phyloP scores from a whole-genome alignment of 2,329 filamentous ascomycete species.

The Cladosporium sp. region DNA sequence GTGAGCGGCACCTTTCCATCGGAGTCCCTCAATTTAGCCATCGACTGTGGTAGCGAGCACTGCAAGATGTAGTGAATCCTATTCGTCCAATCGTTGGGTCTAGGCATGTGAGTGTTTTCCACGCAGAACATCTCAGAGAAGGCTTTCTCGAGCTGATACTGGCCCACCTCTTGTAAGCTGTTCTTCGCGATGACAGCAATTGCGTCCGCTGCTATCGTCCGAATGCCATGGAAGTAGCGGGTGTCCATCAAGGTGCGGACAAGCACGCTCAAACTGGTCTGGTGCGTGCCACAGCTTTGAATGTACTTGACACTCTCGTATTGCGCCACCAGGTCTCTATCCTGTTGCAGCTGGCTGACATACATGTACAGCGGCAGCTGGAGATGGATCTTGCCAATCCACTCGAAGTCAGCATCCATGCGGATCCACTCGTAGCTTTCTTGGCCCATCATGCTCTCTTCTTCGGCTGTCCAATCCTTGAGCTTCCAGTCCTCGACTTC shows the following conservation, averaged over 20 bases:
- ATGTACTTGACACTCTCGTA: constrained; percentile 49
- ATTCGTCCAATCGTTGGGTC: constrained; percentile 88
- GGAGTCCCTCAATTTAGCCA: constrained; percentile 73
- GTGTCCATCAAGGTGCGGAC: constrained; percentile 86
- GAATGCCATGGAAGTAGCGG: constrained; percentile 91
- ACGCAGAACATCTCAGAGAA: constrained; percentile 90
- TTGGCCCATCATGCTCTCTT: constrained; percentile 87
- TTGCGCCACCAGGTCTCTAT: constrained; percentile 91
- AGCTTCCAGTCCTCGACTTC: constrained; percentile 83
- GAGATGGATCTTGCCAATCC: constrained; percentile 82
- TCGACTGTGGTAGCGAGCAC: constrained; percentile 75
- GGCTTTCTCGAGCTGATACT: constrained; percentile 79
- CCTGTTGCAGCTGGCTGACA: constrained; percentile 93
- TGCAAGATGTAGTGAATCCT: constrained; percentile 83
- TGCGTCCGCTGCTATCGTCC: constrained; percentile 77
- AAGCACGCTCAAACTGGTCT: constrained; percentile 84
- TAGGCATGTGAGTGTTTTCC: constrained; percentile 70
- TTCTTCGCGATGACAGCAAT: constrained; percentile 66
- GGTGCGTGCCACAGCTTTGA: constrained; percentile 58
- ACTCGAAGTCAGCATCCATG: constrained; percentile 97
- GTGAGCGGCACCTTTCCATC: constrained; percentile 75
- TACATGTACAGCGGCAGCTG: constrained; percentile 97
- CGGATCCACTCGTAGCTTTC: constrained; percentile 99
- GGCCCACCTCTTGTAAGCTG: constrained; percentile 71
- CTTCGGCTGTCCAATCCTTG: constrained; percentile 84